Evolutionary conservation across 345 rosid genomes (phyloP).

Genomic region (Reutealis trisperma): DNA sequence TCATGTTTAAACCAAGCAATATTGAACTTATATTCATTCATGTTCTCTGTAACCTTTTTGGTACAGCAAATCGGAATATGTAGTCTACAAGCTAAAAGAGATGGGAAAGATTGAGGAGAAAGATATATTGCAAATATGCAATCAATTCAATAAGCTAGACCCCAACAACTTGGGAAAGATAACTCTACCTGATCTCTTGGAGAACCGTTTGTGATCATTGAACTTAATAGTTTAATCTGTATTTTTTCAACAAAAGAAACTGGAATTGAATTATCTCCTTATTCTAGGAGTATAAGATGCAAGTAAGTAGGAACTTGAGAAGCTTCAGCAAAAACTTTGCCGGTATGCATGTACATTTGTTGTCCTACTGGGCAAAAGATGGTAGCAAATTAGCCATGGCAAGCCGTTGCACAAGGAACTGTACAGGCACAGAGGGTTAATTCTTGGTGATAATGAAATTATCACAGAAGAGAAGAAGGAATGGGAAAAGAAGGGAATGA

Average conservation of each 20-base stretch:
- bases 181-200: conserved; percentile 50
- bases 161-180: conserved; percentile 59
- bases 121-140: conserved; percentile 54
- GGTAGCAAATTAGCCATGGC: background rate
- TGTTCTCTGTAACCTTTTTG: background rate
- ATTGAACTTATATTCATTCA: background rate
- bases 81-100: conserved; percentile 73
- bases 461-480: background rate
- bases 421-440: background rate
- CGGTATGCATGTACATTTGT: background rate
- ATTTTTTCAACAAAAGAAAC: background rate
- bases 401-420: background rate
- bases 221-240: background rate
- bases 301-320: background rate
- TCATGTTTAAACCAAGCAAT: background rate
- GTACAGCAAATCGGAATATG: conserved; percentile 71
- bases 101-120: conserved; percentile 63
- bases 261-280: background rate
- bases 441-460: background rate
- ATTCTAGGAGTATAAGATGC: background rate
- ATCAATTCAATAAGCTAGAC: conserved; percentile 68
- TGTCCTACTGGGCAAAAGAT: background rate
- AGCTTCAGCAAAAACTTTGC: background rate
- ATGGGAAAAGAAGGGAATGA: background rate
- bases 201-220: conserved; percentile 25